Percentiles rank a stretch among this genome's conserved stretches.
Conservation (phyloP, 257 asterid genomes). For the Jasminum sambac region DNA sequence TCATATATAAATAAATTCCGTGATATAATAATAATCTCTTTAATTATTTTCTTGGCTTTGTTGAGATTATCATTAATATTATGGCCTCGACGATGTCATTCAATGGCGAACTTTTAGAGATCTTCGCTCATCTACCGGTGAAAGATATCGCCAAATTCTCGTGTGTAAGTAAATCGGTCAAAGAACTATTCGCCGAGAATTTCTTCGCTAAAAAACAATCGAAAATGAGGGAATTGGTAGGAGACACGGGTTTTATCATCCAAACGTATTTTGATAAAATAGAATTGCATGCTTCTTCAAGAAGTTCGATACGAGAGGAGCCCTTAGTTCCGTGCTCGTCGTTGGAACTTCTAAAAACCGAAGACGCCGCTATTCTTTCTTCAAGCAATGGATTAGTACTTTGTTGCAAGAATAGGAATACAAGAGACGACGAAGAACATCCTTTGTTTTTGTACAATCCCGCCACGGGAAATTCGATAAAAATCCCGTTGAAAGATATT, state of each 20-base stretch:
- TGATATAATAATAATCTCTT: no score
- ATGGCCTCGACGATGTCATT: slow-evolving; percentile 8
- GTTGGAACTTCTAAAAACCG: background rate
- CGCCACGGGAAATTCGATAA: background rate
- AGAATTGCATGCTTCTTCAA: background rate
- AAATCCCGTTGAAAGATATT: background rate
- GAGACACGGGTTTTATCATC: slow-evolving; percentile 2
- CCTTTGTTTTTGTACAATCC: slow-evolving; percentile 12
- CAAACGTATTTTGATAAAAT: background rate
- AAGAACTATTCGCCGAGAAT: background rate
- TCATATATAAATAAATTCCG: no score
- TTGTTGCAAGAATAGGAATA: slow-evolving; percentile 3
- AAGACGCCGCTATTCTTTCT: background rate
- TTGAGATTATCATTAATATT: no score
- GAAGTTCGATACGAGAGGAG: no score
- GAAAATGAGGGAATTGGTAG: background rate
- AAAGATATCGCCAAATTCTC: slow-evolving; percentile 1
- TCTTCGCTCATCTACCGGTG: slow-evolving; percentile 6
- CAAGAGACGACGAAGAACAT: background rate
- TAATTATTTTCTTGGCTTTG: no score
- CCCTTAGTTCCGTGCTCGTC: background rate
- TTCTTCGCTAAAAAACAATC: background rate
- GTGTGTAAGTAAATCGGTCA: background rate
- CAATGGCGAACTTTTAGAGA: slow-evolving; percentile 10
- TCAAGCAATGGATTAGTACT: slow-evolving; percentile 22